Evolutionary conservation across 495 filamentous ascomycete genomes (phyloP).

Genomic region (Friedmanniomyces simplex): DNA sequence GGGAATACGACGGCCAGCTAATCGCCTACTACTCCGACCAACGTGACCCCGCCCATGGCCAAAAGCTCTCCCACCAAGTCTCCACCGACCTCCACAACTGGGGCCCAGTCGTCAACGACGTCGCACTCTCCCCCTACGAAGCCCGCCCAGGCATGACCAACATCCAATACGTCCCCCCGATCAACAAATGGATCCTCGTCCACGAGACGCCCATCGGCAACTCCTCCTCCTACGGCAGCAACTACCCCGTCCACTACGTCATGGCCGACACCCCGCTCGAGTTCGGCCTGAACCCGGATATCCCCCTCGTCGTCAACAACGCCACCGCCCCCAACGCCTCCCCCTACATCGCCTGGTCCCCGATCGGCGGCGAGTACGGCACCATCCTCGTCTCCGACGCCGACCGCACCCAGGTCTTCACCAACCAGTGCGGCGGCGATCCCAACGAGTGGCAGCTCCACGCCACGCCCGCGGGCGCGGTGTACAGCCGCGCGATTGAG

Average conservation of each 20-base stretch:
- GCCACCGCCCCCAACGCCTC: constrained; percentile 39
- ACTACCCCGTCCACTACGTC: constrained; percentile 49
- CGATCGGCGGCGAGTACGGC: constrained; percentile 23
- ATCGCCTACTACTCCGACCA: constrained; percentile 63
- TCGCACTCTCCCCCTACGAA: constrained; percentile 46
- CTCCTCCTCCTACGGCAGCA: constrained; percentile 39
- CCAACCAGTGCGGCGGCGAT: not conserved
- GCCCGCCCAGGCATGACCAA: constrained; percentile 59
- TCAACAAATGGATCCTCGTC: constrained; percentile 49
- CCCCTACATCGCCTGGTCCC: constrained; percentile 28
- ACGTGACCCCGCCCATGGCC: constrained; percentile 51
- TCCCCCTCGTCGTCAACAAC: constrained; percentile 14
- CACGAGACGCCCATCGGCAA: constrained; percentile 37
- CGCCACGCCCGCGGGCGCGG: not conserved
- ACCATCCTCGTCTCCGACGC: constrained; percentile 34
- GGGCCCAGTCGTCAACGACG: constrained; percentile 50
- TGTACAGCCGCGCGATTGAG: constrained; percentile 3
- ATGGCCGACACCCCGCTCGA: constrained; percentile 41
- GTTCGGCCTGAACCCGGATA: constrained; percentile 26
- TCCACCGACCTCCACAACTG: constrained; percentile 48
- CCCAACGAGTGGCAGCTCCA: not conserved
- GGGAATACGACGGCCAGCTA: constrained; percentile 44
- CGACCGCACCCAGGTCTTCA: not conserved
- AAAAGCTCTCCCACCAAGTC: constrained; percentile 54
- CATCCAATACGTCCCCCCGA: constrained; percentile 44